These are phyloP conservation scores for Talaromyces sp. DNA, from an alignment of 2,329 filamentous ascomycete species.

Conservation along the genomic window DNA sequence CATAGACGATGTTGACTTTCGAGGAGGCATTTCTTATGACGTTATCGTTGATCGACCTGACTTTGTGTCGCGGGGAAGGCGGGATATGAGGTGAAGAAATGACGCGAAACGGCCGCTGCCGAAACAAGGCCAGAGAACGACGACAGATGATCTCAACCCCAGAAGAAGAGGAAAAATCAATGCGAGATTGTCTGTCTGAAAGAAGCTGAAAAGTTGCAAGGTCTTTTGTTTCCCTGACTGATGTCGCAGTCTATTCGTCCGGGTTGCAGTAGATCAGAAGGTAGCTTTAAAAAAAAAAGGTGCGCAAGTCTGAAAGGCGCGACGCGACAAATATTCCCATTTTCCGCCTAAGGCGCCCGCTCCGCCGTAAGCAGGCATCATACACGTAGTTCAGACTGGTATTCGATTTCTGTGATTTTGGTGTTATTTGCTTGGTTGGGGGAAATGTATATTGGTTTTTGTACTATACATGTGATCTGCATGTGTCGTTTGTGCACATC, in stretches of 20 bases:
- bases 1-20: constrained; percentile 31
- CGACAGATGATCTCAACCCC: neutral
- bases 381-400: too few relatives aligned
- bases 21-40: constrained; percentile 24
- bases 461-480: too few relatives aligned
- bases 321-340: neutral
- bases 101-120: neutral
- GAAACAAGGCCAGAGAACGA: neutral
- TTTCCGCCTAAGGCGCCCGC: neutral
- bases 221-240: neutral
- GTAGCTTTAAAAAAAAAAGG: neutral
- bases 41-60: neutral
- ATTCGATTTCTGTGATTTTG: neutral
- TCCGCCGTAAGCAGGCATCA: neutral
- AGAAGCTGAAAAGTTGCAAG: neutral
- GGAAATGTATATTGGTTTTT: too few relatives aligned
- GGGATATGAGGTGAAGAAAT: neutral
- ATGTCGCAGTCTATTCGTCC: neutral
- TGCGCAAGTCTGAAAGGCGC: neutral
- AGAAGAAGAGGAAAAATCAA: neutral
- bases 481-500: too few relatives aligned
- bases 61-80: neutral
- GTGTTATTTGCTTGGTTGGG: neutral
- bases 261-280: neutral
- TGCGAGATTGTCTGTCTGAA: neutral